Base-by-base conservation (phyloP, 2,329 filamentous ascomycete genomes). In the Elsinoe arachidis region DNA sequence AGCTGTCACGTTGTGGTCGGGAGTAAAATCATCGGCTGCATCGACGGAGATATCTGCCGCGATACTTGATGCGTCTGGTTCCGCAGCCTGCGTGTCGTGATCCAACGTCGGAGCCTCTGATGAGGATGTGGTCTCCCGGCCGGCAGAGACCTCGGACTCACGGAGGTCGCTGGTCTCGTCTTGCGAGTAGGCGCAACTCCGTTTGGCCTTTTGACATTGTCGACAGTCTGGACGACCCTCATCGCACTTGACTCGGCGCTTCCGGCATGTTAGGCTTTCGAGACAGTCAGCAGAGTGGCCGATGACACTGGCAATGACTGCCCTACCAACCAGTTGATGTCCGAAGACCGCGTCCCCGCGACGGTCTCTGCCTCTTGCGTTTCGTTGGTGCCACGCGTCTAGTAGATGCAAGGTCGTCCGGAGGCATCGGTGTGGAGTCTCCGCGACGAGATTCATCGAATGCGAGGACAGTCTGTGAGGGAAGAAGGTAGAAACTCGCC, bases 241-340 rank as follows among this genome's bases (percentile, higher is more conserved):
- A 17, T 60, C 59, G 30, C 59, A 60, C 23, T 58, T 58, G 35
- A 60, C 57, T 21, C 57, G 57, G 30, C 56, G 51, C 30, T 35
- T 38, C 19, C 51, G 43, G 33, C 59, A 60, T 34, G 55, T n/a
- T 14, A n/a, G 12, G 38, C 34, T 21, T 39, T 9, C 12, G 54
- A 15, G 47, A 51, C 15, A 17, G 21, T 39, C 37, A 43, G 7
- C 21, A n/a, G 7, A 30, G 19, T 21, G 5, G 17, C 33, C 12
- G 21, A n/a, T 15, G 21, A 21, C 5, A 55, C 51, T 38, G 35
- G n/a, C 4, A 15, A 12, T 23, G 6, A 23, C 14, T 34, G 5
- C 23, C 44, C 30, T 49, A 49, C 44, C 44, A 49, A n/a, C 44
- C 44, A 5, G 44, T 49, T n/a, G 44, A 49, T 21, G 44, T 34